Base-by-base conservation (phyloP, 148 eudicot species). In the Silene uniflora region DNA sequence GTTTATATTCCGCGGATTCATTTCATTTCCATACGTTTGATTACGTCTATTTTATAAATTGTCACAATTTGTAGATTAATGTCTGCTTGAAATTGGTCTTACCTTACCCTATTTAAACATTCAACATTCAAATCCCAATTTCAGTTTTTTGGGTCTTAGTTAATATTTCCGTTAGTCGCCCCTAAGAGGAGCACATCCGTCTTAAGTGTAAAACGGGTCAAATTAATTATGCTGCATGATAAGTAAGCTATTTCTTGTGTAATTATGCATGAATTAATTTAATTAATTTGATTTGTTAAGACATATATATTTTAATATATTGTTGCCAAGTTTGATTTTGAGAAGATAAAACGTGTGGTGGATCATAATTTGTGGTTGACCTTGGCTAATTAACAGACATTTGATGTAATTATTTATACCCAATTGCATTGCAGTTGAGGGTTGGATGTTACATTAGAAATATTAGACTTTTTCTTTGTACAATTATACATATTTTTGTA, bases 261-360 rank as follows among this genome's bases (percentile, higher is more conserved):
- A 62, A 62, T 62, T 62, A 23, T 62, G 66, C 32, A 22, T 39
- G 10, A 39, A 39, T 39, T 6, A 39, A 39, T 39, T n/a, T 39
- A 39, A 39, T 24, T 62, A 23, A 62, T 62, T 23, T 22, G 66
- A 62, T 62, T 62, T 62, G 66, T 62, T 19, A 62, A n/a, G 32
- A 10, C 32, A 23, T 23, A 62, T 52, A 52, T 62, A 62, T 23
- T 62, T 62, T 23, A 62, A 23, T 11, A n/a, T 58, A 23, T n/a
- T 62, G 29, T 62, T 66, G 69, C 69, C 47, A 66, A 66, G 21
- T 66, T 35, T 66, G 69, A 66, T 66, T 39, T n/a, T 66, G 46
- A 66, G 47, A 17, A 66, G 13, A 32, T 66, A 32, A 66, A 66
- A 23, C 49, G 23, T 66, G 69, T 7, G 69, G 49, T 66, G 69